Base-by-base conservation (phyloP, 306 rosid genomes). In the Prunus mira region DNA sequence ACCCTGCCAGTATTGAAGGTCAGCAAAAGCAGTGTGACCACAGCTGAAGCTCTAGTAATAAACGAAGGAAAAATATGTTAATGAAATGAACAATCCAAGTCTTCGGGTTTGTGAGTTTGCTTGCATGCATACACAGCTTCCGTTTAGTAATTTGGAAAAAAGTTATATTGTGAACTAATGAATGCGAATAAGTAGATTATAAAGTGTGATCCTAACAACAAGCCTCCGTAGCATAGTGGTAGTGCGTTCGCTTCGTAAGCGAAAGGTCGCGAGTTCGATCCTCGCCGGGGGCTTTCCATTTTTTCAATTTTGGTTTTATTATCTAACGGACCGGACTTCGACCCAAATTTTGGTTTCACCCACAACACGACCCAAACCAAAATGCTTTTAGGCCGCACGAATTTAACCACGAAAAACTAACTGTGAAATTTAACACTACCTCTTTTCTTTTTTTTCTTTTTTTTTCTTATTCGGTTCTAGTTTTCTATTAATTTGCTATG, bases 171-270 rank as follows among this genome's bases (percentile, higher is more conserved):
- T 24, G 25, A 24, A 24, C 18, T 3, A 12, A 2, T 13, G 9
- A 24, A 12, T 25, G 2, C 0, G 3, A 1, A 12, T 6, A 27
- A 25, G 25, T 14, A 5, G 0, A 0, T 12, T 61, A 4, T 9
- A 14, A 24, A 13, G n/a, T 0, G 6, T 0, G 5, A 0, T 0
- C 6, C 0, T 47, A 58, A 7, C 63, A 79, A 4, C 9, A 17
- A 17, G 96, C 96, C 96, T 91, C 91, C 91, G 93, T 91, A 91
- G 96, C 96, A 91, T 91, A 91, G 96, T 91, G 96, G 96, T 91
- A 91, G 93, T 91, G 96, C 96, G 96, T 91, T 91, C 93, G 92
- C 96, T 91, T 91, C 96, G 96, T 91, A 91, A 91, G 96, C 91
- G 96, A 91, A 91, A 91, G 96, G 96, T 91, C 91, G 93, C 88